phyloP scores from a whole-genome alignment of 2,329 filamentous ascomycete genomes.

The Thyridium curvatum region DNA sequence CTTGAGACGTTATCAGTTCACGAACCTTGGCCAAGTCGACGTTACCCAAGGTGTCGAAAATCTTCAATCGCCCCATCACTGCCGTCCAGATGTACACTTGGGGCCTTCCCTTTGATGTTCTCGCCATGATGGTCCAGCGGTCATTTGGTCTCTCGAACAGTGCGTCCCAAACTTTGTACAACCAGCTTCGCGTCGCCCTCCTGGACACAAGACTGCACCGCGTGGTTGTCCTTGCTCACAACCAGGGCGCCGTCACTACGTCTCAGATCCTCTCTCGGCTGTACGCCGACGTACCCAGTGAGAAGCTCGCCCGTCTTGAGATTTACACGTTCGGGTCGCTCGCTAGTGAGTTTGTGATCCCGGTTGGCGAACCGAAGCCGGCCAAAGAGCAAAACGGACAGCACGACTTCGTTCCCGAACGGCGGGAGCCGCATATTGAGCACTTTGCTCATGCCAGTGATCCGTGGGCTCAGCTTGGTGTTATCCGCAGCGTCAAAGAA shows the following conservation, averaged over 20 bases:
- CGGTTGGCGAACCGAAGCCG: slow-evolving; percentile 18
- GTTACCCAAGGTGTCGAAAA: slow-evolving; percentile 24
- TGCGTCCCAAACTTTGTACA: slow-evolving; percentile 24
- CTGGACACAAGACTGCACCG: slow-evolving; percentile 22
- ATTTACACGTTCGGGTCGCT: slow-evolving; percentile 37
- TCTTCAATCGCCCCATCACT: slow-evolving; percentile 34
- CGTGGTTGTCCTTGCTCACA: slow-evolving; percentile 32
- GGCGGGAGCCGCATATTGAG: slow-evolving; percentile 22
- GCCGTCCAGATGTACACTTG: slow-evolving; percentile 44
- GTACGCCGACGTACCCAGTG: slow-evolving; percentile 27
- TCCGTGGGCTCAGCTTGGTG: slow-evolving; percentile 30
- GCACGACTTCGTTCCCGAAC: slow-evolving; percentile 3
- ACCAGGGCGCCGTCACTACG: slow-evolving; percentile 26
- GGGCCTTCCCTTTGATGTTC: slow-evolving; percentile 46
- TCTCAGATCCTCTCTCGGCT: slow-evolving; percentile 28
- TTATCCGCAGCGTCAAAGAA: slow-evolving; percentile 25
- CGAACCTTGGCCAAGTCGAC: slow-evolving; percentile 20
- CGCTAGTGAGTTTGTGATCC: slow-evolving; percentile 27
- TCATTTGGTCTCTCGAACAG: slow-evolving; percentile 20
- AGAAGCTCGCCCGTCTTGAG: slow-evolving; percentile 29
- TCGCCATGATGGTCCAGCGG: slow-evolving; percentile 26
- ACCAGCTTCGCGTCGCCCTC: slow-evolving; percentile 25
- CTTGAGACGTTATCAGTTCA: slow-evolving; percentile 14
- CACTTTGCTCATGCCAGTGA: slow-evolving; percentile 28
- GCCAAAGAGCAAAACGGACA: background rate